A percentile compares a stretch with the other conserved stretches of the same genome.
Conservation (phyloP, 768 basidiomycete species). For the Mycena metata region DNA sequence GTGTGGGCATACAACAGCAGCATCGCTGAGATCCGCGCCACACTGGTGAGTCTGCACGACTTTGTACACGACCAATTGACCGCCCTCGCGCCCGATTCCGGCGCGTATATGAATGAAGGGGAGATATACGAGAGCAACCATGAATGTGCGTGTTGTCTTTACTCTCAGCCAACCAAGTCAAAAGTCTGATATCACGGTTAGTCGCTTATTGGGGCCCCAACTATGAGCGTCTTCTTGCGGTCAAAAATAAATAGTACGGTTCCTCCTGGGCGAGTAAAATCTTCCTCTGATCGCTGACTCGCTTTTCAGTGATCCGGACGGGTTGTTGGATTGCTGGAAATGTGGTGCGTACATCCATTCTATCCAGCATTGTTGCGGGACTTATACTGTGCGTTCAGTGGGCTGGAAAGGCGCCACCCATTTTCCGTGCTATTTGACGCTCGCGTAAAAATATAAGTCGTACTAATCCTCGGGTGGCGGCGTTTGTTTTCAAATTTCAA, state of each 20-base stretch:
- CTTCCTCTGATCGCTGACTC: neutral
- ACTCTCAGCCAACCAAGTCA: no score
- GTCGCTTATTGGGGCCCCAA: constrained; percentile 55
- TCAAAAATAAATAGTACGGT: constrained; percentile 52
- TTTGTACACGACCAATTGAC: constrained; percentile 24
- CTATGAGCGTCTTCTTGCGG: constrained; percentile 43
- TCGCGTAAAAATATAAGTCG: no score
- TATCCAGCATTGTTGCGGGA: no score
- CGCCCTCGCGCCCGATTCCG: constrained; percentile 37
- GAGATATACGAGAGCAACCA: constrained; percentile 52
- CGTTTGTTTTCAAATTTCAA: no score
- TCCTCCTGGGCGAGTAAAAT: neutral
- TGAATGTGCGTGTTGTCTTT: constrained; percentile 38
- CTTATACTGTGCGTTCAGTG: neutral
- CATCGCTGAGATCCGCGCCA: constrained; percentile 39
- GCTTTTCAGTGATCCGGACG: constrained; percentile 46
- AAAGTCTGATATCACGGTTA: no score
- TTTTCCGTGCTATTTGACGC: neutral
- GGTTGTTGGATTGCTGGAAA: constrained; percentile 50
- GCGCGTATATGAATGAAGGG: constrained; percentile 54
- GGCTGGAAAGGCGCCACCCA: neutral
- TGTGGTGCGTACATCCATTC: constrained; percentile 44
- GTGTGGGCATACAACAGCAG: constrained; percentile 18
- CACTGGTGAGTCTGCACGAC: constrained; percentile 38
- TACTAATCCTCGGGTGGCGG: no score